These are phyloP conservation scores for Hymenoscyphus scutula DNA, from an alignment of 2,329 filamentous ascomycete genomes.

Conservation along the genomic window DNA sequence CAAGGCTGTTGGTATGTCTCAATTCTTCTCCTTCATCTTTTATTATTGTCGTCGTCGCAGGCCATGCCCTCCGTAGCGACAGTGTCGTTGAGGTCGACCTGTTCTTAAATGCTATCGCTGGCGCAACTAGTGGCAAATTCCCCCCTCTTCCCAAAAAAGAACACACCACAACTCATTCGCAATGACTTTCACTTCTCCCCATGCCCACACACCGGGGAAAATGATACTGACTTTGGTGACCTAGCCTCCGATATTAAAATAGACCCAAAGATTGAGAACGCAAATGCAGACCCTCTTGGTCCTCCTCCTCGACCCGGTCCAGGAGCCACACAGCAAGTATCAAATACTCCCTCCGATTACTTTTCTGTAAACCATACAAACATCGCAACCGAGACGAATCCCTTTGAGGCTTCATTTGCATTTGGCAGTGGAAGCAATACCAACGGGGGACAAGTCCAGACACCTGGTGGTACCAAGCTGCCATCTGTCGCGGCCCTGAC, in stretches of 20 bases:
- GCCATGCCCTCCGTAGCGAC: not conserved
- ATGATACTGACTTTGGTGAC: not conserved
- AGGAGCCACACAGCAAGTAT: slow-evolving; percentile 42
- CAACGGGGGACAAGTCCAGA: slow-evolving; percentile 54
- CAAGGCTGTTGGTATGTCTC: slow-evolving; percentile 26
- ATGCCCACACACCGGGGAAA: not conserved
- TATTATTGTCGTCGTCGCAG: not conserved
- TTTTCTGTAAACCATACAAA: slow-evolving; percentile 58
- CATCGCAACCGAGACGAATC: slow-evolving; percentile 83
- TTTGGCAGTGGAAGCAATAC: slow-evolving; percentile 45
- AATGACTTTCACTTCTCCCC: not conserved
- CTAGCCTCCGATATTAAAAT: slow-evolving; percentile 45
- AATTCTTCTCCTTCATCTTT: not conserved
- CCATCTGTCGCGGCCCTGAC: slow-evolving; percentile 89
- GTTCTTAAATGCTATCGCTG: not conserved
- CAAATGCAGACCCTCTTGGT: slow-evolving; percentile 64
- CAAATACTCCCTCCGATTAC: slow-evolving; percentile 62
- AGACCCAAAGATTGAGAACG: slow-evolving; percentile 48
- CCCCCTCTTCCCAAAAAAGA: not conserved
- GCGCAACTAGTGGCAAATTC: not conserved
- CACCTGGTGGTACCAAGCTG: slow-evolving; percentile 77
- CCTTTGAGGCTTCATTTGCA: slow-evolving; percentile 93
- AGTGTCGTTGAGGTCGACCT: not conserved
- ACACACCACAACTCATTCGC: not conserved
- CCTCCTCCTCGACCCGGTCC: slow-evolving; percentile 63